phyloP scores from a whole-genome alignment of 164 flowering plant genomes.

The Aristolochia californica region DNA sequence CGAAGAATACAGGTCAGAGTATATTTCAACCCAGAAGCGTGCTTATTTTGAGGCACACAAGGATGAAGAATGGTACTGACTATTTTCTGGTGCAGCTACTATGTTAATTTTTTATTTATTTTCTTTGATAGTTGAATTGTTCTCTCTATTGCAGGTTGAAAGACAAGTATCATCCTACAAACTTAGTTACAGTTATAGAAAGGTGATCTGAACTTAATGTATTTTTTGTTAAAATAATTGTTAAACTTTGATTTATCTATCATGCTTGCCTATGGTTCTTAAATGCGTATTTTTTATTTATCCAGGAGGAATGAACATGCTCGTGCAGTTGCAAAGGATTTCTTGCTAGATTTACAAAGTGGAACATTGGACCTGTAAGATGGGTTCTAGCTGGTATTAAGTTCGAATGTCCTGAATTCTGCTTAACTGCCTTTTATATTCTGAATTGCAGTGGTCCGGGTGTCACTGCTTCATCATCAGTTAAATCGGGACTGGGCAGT shows the following conservation, averaged over 20 bases:
- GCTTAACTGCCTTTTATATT: conserved; percentile 1
- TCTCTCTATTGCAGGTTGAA: conserved; percentile 54
- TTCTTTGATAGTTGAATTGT: conserved; percentile 10
- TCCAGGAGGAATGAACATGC: conserved; percentile 92
- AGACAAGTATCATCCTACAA: conserved; percentile 96
- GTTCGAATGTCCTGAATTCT: not conserved
- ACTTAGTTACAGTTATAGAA: conserved; percentile 72
- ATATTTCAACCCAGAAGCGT: conserved; percentile 86
- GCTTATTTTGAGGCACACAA: conserved; percentile 84
- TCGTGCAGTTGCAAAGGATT: conserved; percentile 61
- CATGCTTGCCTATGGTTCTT: not conserved
- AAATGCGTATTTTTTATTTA: not conserved
- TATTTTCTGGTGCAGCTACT: not conserved
- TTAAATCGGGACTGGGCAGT: conserved; percentile 58
- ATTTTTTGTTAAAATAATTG: not conserved
- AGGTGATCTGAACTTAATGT: conserved; percentile 34
- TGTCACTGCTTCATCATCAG: conserved; percentile 37
- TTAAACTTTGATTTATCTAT: not conserved
- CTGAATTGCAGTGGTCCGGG: conserved; percentile 66
- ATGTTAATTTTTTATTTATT: not conserved
- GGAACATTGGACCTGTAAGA: conserved; percentile 81
- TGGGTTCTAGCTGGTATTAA: not conserved
- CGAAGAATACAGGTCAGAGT: conserved; percentile 90
- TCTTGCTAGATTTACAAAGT: conserved; percentile 74
- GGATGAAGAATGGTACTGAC: conserved; percentile 81